These are phyloP conservation scores for Skeletonema menzelii DNA, from an alignment of 108 stramenopile species.

Conservation along the genomic window DNA sequence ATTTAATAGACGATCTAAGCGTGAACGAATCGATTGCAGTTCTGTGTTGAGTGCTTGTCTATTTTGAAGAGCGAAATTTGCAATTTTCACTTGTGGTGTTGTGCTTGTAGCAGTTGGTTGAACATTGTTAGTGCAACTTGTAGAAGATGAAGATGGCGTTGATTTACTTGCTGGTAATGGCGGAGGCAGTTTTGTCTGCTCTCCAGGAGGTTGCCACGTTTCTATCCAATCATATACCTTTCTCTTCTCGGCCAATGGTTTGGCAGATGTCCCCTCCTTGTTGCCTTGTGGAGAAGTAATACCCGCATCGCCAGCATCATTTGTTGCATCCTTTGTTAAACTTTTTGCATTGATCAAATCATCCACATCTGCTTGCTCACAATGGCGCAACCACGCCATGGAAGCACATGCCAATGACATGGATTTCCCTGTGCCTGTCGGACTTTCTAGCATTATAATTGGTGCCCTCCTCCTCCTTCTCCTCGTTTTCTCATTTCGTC, in stretches of 20 bases:
- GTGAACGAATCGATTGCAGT: slow-evolving; percentile 28
- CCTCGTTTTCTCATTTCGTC: neutral
- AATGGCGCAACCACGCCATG: slow-evolving; percentile 74
- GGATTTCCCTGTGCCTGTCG: slow-evolving; percentile 85
- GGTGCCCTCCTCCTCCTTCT: slow-evolving; percentile 25
- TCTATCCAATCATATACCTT: slow-evolving; percentile 71
- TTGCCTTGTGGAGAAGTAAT: neutral
- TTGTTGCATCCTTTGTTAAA: neutral
- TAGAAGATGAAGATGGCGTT: neutral
- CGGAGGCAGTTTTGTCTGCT: neutral
- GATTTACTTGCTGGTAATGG: neutral
- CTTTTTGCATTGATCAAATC: neutral
- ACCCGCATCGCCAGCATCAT: neutral
- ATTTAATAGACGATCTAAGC: slow-evolving; percentile 27
- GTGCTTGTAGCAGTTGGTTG: neutral
- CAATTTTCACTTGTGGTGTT: slow-evolving; percentile 2
- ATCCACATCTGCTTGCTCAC: slow-evolving; percentile 44
- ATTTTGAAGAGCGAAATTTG: slow-evolving; percentile 24
- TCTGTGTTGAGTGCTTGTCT: slow-evolving; percentile 31
- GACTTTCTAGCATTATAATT: slow-evolving; percentile 77
- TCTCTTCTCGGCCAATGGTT: neutral
- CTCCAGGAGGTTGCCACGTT: slow-evolving; percentile 55
- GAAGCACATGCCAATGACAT: slow-evolving; percentile 78
- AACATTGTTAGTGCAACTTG: neutral
- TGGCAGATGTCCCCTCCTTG: neutral